A percentile compares a stretch with the other conserved stretches of the same genome.
Evolutionary conservation across 228 moss, liverwort and hornwort species (phyloP).

Genomic region (Sphagnum fallax): DNA sequence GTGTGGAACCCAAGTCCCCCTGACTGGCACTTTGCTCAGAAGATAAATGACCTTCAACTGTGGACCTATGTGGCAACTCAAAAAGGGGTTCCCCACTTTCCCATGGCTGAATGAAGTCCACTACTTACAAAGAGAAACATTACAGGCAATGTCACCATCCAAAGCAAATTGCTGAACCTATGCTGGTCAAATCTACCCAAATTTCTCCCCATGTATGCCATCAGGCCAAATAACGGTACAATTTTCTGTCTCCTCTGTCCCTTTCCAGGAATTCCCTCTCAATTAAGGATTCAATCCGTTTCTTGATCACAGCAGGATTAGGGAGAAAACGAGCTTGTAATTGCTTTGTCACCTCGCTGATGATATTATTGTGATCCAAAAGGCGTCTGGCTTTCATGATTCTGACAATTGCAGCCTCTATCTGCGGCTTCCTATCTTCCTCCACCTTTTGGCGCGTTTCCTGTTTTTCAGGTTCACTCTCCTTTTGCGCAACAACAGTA

Average conservation of each 20-base stretch:
- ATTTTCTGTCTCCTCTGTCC: slow-evolving; percentile 76
- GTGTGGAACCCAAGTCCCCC: too few species aligned
- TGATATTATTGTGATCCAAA: slow-evolving; percentile 89
- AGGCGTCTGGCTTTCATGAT: slow-evolving; percentile 95
- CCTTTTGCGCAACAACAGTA: slow-evolving; percentile 90
- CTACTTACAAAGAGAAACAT: not conserved
- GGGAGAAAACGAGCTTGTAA: slow-evolving; percentile 85
- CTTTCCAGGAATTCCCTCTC: slow-evolving; percentile 96
- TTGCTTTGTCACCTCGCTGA: slow-evolving; percentile 95
- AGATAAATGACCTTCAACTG: too few species aligned
- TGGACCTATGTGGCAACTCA: too few species aligned
- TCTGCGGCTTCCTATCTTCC: slow-evolving; percentile 95
- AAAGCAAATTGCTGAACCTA: slow-evolving; percentile 1
- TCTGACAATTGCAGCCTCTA: slow-evolving; percentile 91
- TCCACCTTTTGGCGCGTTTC: slow-evolving; percentile 96
- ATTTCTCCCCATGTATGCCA: slow-evolving; percentile 9
- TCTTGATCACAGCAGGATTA: slow-evolving; percentile 93
- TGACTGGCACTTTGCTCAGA: too few species aligned
- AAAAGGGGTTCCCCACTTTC: too few species aligned
- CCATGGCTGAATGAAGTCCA: not conserved
- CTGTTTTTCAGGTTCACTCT: slow-evolving; percentile 95
- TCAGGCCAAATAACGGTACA: slow-evolving; percentile 86
- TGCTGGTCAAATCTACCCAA: slow-evolving; percentile 16
- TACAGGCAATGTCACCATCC: not conserved
- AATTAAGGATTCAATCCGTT: slow-evolving; percentile 88